Percentiles rank a stretch among this genome's conserved stretches.
Conservation (phyloP, 768 basidiomycete species). For the Xerocomellus amylosporus region DNA sequence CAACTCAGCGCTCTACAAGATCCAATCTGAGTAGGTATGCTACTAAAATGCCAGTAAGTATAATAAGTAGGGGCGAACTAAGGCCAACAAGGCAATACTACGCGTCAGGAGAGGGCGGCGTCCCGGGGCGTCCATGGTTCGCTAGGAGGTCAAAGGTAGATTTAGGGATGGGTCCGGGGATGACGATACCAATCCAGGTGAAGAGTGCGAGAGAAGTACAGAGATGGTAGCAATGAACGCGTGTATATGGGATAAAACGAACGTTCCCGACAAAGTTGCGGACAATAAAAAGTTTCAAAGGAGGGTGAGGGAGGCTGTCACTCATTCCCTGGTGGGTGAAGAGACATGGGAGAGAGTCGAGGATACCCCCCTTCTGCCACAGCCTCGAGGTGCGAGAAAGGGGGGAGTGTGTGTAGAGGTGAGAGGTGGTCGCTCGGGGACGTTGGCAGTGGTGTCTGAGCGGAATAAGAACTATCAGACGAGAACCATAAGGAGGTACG, state of each 20-base stretch:
- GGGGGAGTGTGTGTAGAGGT: conserved; percentile 57
- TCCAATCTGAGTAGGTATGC: conserved; percentile 29
- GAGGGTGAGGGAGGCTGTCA: conserved; percentile 24
- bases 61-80: conserved; percentile 25
- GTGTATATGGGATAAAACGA: conserved; percentile 26
- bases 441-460: conserved; percentile 53
- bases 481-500: background rate
- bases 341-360: conserved; percentile 74
- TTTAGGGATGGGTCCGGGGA: conserved; percentile 10
- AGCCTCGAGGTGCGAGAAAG: conserved; percentile 80
- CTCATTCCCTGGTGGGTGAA: conserved; percentile 50
- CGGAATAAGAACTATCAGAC: conserved; percentile 7
- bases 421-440: conserved; percentile 39
- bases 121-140: conserved; percentile 9
- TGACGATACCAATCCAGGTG: conserved; percentile 26
- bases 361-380: conserved; percentile 75
- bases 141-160: conserved; percentile 18
- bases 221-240: conserved; percentile 32
- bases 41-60: conserved; percentile 34
- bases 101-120: conserved; percentile 4
- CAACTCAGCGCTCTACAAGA: conserved; percentile 33
- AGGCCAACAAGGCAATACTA: conserved; percentile 20
- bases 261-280: conserved; percentile 18
- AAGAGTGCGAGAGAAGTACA: conserved; percentile 23
- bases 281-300: conserved; percentile 24